Percentiles rank a stretch among this genome's conserved stretches.
Conservation (phyloP, 164 flowering plant genomes). For the Cinnamomum micranthum region DNA sequence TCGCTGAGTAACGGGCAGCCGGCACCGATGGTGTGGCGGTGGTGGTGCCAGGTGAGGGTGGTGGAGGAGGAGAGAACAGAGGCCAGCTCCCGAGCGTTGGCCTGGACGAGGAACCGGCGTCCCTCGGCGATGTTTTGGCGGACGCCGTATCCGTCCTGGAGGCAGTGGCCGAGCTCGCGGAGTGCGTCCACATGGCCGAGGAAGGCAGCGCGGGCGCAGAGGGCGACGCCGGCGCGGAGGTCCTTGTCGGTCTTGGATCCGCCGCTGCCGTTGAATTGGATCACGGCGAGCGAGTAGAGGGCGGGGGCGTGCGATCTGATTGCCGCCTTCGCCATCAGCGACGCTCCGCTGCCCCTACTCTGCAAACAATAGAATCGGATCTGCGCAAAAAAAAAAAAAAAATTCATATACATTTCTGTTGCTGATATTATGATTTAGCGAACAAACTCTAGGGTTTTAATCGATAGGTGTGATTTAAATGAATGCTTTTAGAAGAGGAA, state of each 20-base stretch:
- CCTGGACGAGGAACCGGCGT: constrained; percentile 61
- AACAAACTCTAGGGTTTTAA: too few relatives aligned
- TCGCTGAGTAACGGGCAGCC: constrained; percentile 80
- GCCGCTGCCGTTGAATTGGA: constrained; percentile 92
- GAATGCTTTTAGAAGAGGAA: too few relatives aligned
- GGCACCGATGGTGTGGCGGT: constrained; percentile 19
- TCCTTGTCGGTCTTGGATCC: constrained; percentile 63
- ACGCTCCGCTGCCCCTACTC: constrained; percentile 59
- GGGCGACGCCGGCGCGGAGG: constrained; percentile 69
- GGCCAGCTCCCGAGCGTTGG: constrained; percentile 62
- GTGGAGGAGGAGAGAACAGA: constrained; percentile 30
- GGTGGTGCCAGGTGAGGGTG: neutral
- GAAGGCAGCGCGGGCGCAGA: constrained; percentile 71
- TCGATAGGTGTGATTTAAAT: too few relatives aligned
- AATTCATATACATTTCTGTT: too few relatives aligned
- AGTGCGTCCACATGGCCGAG: constrained; percentile 79
- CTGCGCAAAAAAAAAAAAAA: constrained; percentile 25
- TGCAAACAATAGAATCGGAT: constrained; percentile 68
- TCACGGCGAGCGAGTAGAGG: constrained; percentile 74
- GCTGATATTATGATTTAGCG: too few relatives aligned
- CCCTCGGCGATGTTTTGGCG: constrained; percentile 55
- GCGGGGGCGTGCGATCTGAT: constrained; percentile 56
- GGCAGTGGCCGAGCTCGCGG: constrained; percentile 79
- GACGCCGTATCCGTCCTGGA: constrained; percentile 87
- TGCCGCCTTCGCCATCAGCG: constrained; percentile 54